Conservation (phyloP, 1,139 yeast species). For the Pichia sp. region DNA sequence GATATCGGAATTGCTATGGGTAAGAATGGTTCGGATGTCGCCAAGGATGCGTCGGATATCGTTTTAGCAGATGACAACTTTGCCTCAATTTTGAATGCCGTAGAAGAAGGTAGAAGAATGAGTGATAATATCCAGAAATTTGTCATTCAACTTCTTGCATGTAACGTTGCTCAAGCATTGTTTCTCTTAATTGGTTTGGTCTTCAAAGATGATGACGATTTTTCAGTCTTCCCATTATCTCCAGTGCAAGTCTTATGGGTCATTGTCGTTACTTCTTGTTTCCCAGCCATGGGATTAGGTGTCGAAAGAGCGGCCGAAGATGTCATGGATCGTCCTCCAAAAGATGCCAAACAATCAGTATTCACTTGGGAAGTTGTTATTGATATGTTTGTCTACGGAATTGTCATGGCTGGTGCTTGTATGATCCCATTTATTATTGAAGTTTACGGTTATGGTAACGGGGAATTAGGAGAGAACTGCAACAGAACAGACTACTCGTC, state of each 20-base stretch:
- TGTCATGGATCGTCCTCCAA: slow-evolving; percentile 63
- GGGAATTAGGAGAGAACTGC: slow-evolving; percentile 63
- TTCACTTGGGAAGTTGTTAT: slow-evolving; percentile 67
- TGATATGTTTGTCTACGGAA: slow-evolving; percentile 74
- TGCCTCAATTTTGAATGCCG: slow-evolving; percentile 71
- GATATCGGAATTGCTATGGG: slow-evolving; percentile 92
- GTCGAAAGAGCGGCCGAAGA: slow-evolving; percentile 65
- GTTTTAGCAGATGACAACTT: slow-evolving; percentile 73
- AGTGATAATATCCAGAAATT: slow-evolving; percentile 76
- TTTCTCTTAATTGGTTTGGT: slow-evolving; percentile 69
- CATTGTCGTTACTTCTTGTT: slow-evolving; percentile 71
- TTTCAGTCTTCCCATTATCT: slow-evolving; percentile 70
- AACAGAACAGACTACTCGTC: slow-evolving; percentile 45
- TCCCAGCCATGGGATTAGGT: slow-evolving; percentile 88
- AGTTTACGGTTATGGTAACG: slow-evolving; percentile 64
- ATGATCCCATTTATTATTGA: slow-evolving; percentile 62
- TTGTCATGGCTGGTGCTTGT: slow-evolving; percentile 71
- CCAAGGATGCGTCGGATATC: slow-evolving; percentile 76
- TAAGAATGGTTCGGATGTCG: slow-evolving; percentile 74
- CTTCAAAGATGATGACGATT: slow-evolving; percentile 54
- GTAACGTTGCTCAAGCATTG: slow-evolving; percentile 74
- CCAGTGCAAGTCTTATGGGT: slow-evolving; percentile 82
- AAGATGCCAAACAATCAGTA: slow-evolving; percentile 50
- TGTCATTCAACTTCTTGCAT: slow-evolving; percentile 73
- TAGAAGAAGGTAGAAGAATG: slow-evolving; percentile 83